phyloP scores from a whole-genome alignment of 164 flowering plant genomes.

The Dillenia suffruticosa region DNA sequence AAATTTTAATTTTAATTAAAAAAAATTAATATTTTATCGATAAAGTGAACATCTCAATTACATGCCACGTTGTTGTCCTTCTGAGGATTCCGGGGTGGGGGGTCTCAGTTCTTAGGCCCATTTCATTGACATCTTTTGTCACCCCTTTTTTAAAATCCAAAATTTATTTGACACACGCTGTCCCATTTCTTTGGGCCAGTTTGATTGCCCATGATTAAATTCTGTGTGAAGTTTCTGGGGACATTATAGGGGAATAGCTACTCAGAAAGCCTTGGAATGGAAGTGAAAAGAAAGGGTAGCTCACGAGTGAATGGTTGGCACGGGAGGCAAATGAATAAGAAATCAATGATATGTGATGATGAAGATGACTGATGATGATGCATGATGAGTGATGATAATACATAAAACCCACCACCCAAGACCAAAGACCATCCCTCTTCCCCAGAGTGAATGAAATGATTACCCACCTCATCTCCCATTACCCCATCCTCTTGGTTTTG shows the following conservation, averaged over 20 bases:
- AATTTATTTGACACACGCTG: too few relatives aligned
- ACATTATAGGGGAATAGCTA: not conserved
- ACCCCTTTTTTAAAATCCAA: too few relatives aligned
- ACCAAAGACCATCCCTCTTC: slow-evolving; percentile 10
- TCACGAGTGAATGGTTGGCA: not conserved
- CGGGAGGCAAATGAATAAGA: not conserved
- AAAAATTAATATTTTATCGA: too few relatives aligned
- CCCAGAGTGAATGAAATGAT: slow-evolving; percentile 37
- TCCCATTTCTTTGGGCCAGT: not conserved
- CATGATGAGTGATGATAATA: not conserved
- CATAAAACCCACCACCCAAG: not conserved
- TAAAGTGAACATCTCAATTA: too few relatives aligned
- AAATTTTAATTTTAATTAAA: too few relatives aligned
- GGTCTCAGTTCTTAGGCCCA: too few relatives aligned
- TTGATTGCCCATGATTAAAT: not conserved
- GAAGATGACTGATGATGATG: not conserved
- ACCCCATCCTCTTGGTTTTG: slow-evolving; percentile 17
- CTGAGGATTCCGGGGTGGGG: too few relatives aligned
- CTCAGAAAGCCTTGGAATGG: not conserved
- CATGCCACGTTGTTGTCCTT: too few relatives aligned
- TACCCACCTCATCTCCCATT: slow-evolving; percentile 18
- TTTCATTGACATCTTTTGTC: too few relatives aligned
- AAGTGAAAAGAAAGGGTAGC: not conserved
- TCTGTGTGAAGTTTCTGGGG: not conserved
- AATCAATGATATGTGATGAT: not conserved